A percentile compares a stretch with the other conserved stretches of the same genome.
Evolutionary conservation across 2,329 filamentous ascomycete genomes (phyloP).

Genomic region (Neofusicoccum kwambonambiense): DNA sequence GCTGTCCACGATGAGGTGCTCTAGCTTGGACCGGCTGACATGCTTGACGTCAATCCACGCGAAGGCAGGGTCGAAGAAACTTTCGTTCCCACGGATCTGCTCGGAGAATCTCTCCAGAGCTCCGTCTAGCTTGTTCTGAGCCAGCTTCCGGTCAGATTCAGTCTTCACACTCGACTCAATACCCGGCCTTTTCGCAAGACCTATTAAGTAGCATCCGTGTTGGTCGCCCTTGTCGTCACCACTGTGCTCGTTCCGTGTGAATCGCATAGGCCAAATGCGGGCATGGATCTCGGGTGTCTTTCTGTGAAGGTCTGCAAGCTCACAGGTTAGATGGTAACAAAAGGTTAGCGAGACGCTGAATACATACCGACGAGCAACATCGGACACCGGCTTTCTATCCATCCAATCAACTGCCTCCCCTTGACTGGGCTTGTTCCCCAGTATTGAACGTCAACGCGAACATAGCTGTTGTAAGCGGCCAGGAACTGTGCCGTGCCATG

Average conservation of each 20-base stretch:
- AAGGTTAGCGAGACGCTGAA: not conserved
- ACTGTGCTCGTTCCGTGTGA: constrained; percentile 34
- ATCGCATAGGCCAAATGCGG: constrained; percentile 64
- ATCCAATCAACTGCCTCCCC: constrained; percentile 58
- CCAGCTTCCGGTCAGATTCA: constrained; percentile 42
- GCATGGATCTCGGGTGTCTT: constrained; percentile 52
- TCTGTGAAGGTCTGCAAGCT: constrained; percentile 52
- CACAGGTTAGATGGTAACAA: not conserved
- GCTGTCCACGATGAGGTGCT: constrained; percentile 43
- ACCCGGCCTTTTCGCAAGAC: constrained; percentile 41
- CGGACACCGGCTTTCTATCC: constrained; percentile 63
- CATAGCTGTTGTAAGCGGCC: constrained; percentile 52
- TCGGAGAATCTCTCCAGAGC: constrained; percentile 35
- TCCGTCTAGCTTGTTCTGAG: constrained; percentile 45
- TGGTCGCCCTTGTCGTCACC: constrained; percentile 46
- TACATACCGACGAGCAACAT: constrained; percentile 57
- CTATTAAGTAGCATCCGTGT: constrained; percentile 62
- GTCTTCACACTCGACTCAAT: not conserved
- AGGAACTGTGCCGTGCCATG: constrained; percentile 51
- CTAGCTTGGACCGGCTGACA: constrained; percentile 35
- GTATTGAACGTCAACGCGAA: constrained; percentile 63
- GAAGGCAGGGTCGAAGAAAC: constrained; percentile 34
- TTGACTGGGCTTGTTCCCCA: constrained; percentile 60
- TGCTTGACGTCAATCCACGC: constrained; percentile 38
- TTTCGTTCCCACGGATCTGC: constrained; percentile 34